Evolutionary conservation across 2,329 filamentous ascomycete species (phyloP).

Genomic region (Blastomyces silverae): DNA sequence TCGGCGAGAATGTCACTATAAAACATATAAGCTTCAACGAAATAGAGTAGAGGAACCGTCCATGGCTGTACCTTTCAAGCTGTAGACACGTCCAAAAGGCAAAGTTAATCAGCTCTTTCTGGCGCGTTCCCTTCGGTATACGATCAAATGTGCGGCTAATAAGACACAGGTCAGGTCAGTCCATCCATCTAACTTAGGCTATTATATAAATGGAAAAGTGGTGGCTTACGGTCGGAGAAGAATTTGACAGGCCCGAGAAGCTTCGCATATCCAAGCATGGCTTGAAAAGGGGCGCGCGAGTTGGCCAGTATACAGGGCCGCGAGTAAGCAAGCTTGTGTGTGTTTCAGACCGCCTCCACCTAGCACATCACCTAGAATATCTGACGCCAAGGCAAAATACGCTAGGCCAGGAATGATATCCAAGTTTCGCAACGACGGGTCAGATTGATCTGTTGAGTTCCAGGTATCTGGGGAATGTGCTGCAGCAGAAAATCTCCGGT

Average conservation of each 20-base stretch:
- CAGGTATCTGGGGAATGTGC: constrained; percentile 15
- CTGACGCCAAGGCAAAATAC: constrained; percentile 79
- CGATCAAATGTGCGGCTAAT: constrained; percentile 32
- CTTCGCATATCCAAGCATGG: constrained; percentile 60
- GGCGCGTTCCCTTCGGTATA: constrained; percentile 26
- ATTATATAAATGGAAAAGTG: background rate
- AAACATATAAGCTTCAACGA: constrained; percentile 14
- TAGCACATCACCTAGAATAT: constrained; percentile 75
- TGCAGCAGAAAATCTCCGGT: constrained; percentile 18
- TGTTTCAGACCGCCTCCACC: constrained; percentile 74
- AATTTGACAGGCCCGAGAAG: constrained; percentile 57
- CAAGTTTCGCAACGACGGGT: constrained; percentile 53
- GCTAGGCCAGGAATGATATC: constrained; percentile 83
- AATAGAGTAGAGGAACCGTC: constrained; percentile 13
- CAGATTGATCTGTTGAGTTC: constrained; percentile 21
- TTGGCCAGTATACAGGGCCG: constrained; percentile 83
- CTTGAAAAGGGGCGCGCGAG: constrained; percentile 81
- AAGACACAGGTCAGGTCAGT: no score
- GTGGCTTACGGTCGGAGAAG: constrained; percentile 64
- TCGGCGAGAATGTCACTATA: constrained; percentile 83
- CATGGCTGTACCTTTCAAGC: constrained; percentile 64
- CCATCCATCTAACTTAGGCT: constrained; percentile 8
- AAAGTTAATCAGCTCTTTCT: constrained; percentile 60
- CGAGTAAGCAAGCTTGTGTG: constrained; percentile 77
- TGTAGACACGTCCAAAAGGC: constrained; percentile 93